Base-by-base conservation (phyloP, 1,284 basidiomycete genomes). In the Sanghuangporus sanghuang region DNA sequence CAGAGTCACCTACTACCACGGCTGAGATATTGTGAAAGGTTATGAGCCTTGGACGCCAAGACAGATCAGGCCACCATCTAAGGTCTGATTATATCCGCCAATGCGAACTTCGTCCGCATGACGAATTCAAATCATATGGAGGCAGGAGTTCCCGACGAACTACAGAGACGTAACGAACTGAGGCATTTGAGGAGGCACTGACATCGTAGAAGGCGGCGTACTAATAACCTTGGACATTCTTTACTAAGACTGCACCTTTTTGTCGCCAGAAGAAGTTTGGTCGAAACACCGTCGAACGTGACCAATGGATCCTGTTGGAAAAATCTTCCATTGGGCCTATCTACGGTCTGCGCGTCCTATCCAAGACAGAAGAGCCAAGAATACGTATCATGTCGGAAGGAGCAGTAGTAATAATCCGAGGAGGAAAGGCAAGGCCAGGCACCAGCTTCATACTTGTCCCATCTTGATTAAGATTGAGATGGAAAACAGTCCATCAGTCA, bases 251-350 rank as follows among this genome's bases (percentile, higher is more conserved):
- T 21, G 12, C 4, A 23, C 23, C 38, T 27, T 49, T n/a, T n/a
- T n/a, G 42, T 38, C 39, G 59, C 14, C 14, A 38, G 38, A 3
- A 21, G 36, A 44, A 16, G 0, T 2, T n/a, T 27, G 59, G 48
- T 9, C 35, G 46, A n/a, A 44, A 55, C 72, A 71, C 77, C 74
- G 35, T 76, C 74, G 68, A 74, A 77, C 0, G 75, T 75, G 3
- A 74, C 73, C 2, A 78, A 64, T 2, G 75, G 71, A 63, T 79
- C 77, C 64, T 79, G 78, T 64, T 79, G 77, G 64, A 78, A 80
- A 6, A 77, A 77, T 64, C 76, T 78, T 18, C 78, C 78, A 57
- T 79, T 79, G n/a, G 71, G n/a, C 21, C 74, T 67, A 66, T 80
- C 77, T 3, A 74, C 71, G 64, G 65, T 9, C 77, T 77, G 2